These are phyloP conservation scores for Amesomyces nigricolor DNA, from an alignment of 2,329 filamentous ascomycete genomes.

Conservation along the genomic window DNA sequence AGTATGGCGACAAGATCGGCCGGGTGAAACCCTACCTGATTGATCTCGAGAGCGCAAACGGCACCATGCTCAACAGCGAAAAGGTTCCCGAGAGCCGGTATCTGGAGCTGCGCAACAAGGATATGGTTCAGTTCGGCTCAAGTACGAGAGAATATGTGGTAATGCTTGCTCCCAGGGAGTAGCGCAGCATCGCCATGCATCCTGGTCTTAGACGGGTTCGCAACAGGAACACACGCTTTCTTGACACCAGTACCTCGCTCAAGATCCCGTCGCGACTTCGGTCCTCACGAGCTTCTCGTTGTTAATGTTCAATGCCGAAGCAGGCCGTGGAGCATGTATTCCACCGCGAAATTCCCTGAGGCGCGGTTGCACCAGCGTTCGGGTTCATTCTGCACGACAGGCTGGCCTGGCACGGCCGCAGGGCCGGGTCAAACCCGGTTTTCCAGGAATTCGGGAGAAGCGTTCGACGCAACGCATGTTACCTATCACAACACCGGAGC, in stretches of 20 bases:
- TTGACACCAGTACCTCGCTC: too few species aligned
- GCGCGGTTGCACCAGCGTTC: not conserved
- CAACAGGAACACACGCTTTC: not conserved
- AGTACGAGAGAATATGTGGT: slow-evolving; percentile 94
- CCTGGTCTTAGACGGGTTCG: not conserved
- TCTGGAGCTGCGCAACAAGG: slow-evolving; percentile 80
- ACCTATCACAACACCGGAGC: not conserved
- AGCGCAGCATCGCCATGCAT: not conserved
- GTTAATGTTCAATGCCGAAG: slow-evolving; percentile 1
- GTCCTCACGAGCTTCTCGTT: not conserved
- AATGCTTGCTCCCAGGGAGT: slow-evolving; percentile 59
- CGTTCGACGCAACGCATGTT: not conserved
- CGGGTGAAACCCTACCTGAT: slow-evolving; percentile 83
- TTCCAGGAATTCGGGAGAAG: not conserved
- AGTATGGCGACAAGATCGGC: slow-evolving; percentile 78
- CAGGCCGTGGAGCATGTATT: not conserved
- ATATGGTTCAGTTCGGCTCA: slow-evolving; percentile 81
- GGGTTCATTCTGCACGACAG: not conserved
- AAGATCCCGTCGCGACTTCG: not conserved
- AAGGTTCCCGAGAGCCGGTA: slow-evolving; percentile 70
- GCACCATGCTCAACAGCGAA: slow-evolving; percentile 75
- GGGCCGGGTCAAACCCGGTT: not conserved
- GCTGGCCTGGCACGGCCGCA: not conserved
- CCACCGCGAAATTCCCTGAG: not conserved
- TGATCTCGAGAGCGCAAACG: slow-evolving; percentile 89